phyloP scores from a whole-genome alignment of 345 rosid species.

The Euphorbia pulcherrima region DNA sequence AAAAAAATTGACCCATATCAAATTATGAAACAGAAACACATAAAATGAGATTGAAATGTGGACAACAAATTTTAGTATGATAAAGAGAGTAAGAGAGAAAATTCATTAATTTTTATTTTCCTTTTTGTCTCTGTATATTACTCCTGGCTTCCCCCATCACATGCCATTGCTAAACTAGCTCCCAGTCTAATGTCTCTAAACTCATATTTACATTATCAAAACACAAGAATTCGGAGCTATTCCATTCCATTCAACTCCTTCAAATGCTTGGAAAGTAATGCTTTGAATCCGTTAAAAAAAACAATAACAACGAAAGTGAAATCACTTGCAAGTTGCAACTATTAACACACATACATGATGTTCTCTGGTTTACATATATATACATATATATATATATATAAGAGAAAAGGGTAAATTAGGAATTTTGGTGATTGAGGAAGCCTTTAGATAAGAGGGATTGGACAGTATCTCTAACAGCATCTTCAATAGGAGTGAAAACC shows the following conservation, averaged over 20 bases:
- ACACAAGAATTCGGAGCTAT: constrained; percentile 3
- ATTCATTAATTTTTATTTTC: no score
- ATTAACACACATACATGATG: background rate
- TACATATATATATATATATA: background rate
- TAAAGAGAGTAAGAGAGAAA: no score
- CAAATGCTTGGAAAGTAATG: constrained; percentile 6
- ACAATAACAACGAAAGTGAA: no score
- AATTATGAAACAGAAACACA: no score
- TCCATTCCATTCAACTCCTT: background rate
- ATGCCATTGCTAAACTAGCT: constrained; percentile 20
- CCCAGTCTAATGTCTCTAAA: background rate
- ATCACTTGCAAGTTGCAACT: background rate
- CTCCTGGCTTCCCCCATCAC: constrained; percentile 26
- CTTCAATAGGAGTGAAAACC: constrained; percentile 62
- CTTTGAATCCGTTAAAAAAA: background rate
- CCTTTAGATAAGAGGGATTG: constrained; percentile 58
- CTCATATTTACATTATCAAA: background rate
- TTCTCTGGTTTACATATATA: background rate
- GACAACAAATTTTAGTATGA: no score
- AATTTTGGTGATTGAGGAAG: constrained; percentile 34
- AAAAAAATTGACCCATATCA: no score
- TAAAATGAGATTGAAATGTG: no score
- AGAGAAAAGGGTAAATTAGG: no score
- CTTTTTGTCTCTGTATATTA: no score
- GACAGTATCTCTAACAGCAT: constrained; percentile 55